These are phyloP conservation scores for Amanita pseudoporphyria DNA, from an alignment of 768 basidiomycete genomes.

Conservation along the genomic window DNA sequence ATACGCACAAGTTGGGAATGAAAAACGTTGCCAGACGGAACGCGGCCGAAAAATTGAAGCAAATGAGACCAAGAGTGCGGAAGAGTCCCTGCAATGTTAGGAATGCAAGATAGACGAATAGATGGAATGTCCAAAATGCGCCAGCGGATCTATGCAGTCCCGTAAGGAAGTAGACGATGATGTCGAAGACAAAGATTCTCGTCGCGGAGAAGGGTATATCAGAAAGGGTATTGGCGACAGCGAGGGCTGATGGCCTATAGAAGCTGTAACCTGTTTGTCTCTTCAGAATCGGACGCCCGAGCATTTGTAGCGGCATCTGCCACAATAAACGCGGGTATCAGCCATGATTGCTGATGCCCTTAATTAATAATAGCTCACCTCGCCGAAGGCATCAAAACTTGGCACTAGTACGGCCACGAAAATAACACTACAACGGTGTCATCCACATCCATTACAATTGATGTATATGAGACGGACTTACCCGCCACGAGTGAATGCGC, in stretches of 20 bases:
- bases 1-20: conserved; percentile 54
- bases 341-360: background rate
- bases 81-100: conserved; percentile 81
- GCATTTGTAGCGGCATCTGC: conserved; percentile 68
- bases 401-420: conserved; percentile 62
- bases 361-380: conserved; percentile 31
- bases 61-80: conserved; percentile 54
- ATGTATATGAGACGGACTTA: conserved; percentile 10
- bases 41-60: conserved; percentile 35
- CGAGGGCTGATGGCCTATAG: conserved; percentile 57
- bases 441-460: background rate
- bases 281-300: conserved; percentile 66
- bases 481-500: conserved; percentile 83
- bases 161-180: conserved; percentile 64
- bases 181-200: conserved; percentile 49
- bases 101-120: conserved; percentile 56
- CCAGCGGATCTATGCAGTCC: conserved; percentile 34
- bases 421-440: conserved; percentile 37
- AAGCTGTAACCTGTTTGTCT: conserved; percentile 61
- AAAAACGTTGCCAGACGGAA: conserved; percentile 54
- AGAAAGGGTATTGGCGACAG: conserved; percentile 56
- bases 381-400: conserved; percentile 64
- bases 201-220: conserved; percentile 62
- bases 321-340: conserved; percentile 17
- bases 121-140: conserved; percentile 47